Evolutionary conservation across 208 protist genomes (phyloP), one percentile per base, ranked within the genome.

Genomic region (Trypanosoma cruzi): DNA sequence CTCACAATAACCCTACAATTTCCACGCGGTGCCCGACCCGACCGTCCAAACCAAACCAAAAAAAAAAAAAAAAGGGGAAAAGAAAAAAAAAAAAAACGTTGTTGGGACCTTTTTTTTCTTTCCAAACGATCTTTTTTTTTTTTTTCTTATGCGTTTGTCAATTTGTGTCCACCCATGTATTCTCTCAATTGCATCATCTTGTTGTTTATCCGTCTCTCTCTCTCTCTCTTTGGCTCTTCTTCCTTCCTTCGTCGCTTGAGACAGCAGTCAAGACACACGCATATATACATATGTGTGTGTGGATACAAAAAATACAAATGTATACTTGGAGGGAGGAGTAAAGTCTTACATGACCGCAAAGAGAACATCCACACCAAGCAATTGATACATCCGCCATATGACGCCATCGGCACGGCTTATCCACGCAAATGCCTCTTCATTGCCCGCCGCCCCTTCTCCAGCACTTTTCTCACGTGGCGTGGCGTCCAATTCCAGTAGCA

Each of bases 301-400:
- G 8, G 1, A 14, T 44, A 14, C 40, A n/a, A n/a, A n/a, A n/a
- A n/a, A n/a, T n/a, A n/a, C n/a, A n/a, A n/a, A n/a, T 40, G 8
- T 16, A 14, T 44, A 14, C 40, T 14, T 34, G 37, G 34, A 29
- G 54, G 32, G 20, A 31, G 29, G 22, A 13, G 13, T 4, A 11
- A 4, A 34, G 2, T 16, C 11, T 75, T 71, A 92, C 34, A 91
- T 55, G 36, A 90, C 60, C 1, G 73, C 52, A 16, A 82, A 78
- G 7, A 94, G 69, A 10, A 91, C 80, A 53, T 94, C 85, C 7
- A 90, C 78, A 31, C 81, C 81, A 14, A 87, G 78, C 22, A 92
- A 44, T 63, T 89, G 84, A 46, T 75, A 74, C 50, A 88, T 86
- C 6, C 77, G 59, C 20, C 61, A 40, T 13, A 86, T 64, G 52